Evolutionary conservation across 2,329 filamentous ascomycete species (phyloP).

Genomic region (Fusarium humuli): DNA sequence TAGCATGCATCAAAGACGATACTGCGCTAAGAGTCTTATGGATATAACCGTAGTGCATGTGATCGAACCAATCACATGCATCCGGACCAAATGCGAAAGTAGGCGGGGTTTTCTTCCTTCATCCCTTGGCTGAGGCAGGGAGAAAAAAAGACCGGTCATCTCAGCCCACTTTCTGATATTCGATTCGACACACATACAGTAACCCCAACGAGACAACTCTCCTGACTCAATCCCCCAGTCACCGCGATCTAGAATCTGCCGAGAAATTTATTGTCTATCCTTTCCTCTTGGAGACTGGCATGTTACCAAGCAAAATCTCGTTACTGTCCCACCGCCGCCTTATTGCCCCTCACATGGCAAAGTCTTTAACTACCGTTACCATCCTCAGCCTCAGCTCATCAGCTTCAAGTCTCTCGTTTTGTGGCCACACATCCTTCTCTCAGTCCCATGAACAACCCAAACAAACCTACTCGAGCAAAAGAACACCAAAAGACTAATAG

Average conservation of each 20-base stretch:
- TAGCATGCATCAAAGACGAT: too few species aligned
- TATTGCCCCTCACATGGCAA: not conserved
- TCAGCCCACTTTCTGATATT: not conserved
- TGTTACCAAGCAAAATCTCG: not conserved
- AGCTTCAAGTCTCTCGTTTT: not conserved
- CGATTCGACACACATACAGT: not conserved
- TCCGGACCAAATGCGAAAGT: not conserved
- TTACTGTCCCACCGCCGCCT: too few species aligned
- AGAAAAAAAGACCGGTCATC: not conserved
- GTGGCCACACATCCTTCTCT: not conserved
- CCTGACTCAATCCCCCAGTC: not conserved
- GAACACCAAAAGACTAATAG: conserved; percentile 20
- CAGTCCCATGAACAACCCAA: conserved; percentile 12
- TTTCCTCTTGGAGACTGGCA: not conserved
- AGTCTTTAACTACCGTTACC: not conserved
- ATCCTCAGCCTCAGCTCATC: not conserved
- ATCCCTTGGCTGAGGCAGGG: not conserved
- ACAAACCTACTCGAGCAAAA: conserved; percentile 11
- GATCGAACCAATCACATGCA: not conserved
- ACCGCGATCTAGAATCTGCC: too few species aligned
- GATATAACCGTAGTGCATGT: not conserved
- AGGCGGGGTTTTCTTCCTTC: not conserved
- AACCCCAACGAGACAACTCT: not conserved
- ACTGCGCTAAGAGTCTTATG: too few species aligned
- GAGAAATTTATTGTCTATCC: not conserved